These are phyloP conservation scores for Aspergillus persii DNA, from an alignment of 2,329 filamentous ascomycete genomes.

Conservation along the genomic window DNA sequence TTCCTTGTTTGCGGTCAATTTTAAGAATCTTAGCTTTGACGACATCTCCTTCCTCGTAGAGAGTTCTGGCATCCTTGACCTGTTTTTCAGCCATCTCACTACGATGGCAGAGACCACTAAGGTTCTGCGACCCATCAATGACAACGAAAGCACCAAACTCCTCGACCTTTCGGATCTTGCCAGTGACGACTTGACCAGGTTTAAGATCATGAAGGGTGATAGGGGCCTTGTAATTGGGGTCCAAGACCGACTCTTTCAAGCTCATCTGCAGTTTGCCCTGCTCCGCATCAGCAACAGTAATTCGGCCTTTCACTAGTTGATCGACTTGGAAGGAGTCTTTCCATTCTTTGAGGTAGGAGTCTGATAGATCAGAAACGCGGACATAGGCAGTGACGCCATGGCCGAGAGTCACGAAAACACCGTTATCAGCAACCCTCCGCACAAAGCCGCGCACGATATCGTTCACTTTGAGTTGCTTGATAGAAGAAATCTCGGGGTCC, in stretches of 20 bases:
- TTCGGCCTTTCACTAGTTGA: conserved; percentile 84
- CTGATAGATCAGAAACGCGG: conserved; percentile 83
- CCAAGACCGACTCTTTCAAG: conserved; percentile 79
- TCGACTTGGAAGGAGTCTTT: conserved; percentile 83
- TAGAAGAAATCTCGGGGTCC: conserved; percentile 73
- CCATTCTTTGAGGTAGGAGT: conserved; percentile 93
- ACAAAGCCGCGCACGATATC: conserved; percentile 88
- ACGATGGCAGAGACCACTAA: conserved; percentile 90
- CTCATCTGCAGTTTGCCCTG: conserved; percentile 77
- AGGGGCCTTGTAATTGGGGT: conserved; percentile 72
- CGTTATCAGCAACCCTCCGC: conserved; percentile 84
- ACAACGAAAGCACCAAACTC: conserved; percentile 95
- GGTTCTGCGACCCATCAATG: conserved; percentile 79
- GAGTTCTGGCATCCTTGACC: conserved; percentile 78
- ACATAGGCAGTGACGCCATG: conserved; percentile 79
- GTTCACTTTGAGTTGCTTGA: conserved; percentile 70
- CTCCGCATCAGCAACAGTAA: conserved; percentile 68
- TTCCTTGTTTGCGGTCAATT: conserved; percentile 70
- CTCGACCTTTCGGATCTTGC: conserved; percentile 88
- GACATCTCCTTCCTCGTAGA: conserved; percentile 86
- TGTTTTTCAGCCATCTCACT: conserved; percentile 85
- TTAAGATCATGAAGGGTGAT: conserved; percentile 75
- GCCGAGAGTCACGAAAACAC: conserved; percentile 81
- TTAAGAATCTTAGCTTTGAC: conserved; percentile 89
- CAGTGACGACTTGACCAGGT: conserved; percentile 77